Conservation (phyloP, 148 eudicot species). For the Camellia lanceoleosa region DNA sequence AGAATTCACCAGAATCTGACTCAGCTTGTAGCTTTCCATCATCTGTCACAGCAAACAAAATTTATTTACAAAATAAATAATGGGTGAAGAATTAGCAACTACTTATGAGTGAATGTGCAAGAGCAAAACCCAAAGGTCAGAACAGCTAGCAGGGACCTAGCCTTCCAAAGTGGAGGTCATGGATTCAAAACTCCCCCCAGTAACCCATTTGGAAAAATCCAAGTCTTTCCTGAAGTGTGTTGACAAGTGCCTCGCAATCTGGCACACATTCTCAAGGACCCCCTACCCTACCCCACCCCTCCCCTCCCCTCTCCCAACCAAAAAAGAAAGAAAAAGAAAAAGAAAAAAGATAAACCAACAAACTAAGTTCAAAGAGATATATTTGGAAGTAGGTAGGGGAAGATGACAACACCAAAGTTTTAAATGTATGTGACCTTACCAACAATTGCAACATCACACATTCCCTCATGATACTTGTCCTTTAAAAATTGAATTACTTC, state of each 20-base stretch:
- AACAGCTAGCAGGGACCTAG: not conserved
- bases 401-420: not conserved
- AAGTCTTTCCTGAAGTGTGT: not conserved
- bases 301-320: not conserved
- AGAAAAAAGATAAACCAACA: not conserved
- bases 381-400: not conserved
- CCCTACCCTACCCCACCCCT: not conserved
- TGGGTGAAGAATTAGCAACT: not conserved
- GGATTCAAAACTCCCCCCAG: not conserved
- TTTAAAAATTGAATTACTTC: constrained; percentile 92
- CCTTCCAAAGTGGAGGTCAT: not conserved
- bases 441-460: constrained; percentile 89
- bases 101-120: not conserved
- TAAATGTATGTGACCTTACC: constrained; percentile 48
- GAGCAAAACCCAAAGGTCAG: not conserved
- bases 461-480: constrained; percentile 87
- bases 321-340: not conserved
- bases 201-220: not conserved
- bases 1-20: constrained; percentile 94
- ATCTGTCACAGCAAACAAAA: constrained; percentile 40
- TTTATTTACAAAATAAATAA: not conserved
- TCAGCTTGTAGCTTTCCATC: constrained; percentile 97
- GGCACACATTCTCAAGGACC: too few relatives aligned
- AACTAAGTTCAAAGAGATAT: not conserved
- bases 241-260: not conserved